phyloP scores from a whole-genome alignment of 768 basidiomycete species.

The Suillus subaureus region DNA sequence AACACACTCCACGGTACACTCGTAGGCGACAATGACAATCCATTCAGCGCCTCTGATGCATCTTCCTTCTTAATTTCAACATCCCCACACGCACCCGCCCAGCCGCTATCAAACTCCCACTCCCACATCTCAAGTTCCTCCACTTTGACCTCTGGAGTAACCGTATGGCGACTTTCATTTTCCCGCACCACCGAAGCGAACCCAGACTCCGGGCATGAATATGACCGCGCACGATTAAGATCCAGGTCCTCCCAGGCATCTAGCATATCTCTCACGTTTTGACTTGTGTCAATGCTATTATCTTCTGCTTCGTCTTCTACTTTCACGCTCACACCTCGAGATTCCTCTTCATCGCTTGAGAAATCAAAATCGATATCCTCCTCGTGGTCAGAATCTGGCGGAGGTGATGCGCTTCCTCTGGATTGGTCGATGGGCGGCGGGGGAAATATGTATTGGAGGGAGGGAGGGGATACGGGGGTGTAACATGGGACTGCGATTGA shows the following conservation, averaged over 20 bases:
- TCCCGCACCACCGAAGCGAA: conserved; percentile 18
- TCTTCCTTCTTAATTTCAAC: conserved; percentile 50
- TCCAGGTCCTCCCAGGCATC: conserved; percentile 75
- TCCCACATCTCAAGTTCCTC: conserved; percentile 43
- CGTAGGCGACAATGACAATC: not conserved
- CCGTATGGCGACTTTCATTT: conserved; percentile 25
- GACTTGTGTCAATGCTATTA: conserved; percentile 47
- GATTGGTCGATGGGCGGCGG: conserved; percentile 26
- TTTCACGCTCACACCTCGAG: conserved; percentile 12
- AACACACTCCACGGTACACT: conserved; percentile 10
- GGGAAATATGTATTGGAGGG: conserved; percentile 21
- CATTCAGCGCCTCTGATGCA: conserved; percentile 8
- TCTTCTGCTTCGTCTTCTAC: conserved; percentile 28
- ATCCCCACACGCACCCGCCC: conserved; percentile 28
- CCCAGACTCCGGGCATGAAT: not conserved
- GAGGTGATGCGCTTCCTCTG: conserved; percentile 60
- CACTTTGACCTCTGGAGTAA: conserved; percentile 42
- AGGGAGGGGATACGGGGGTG: conserved; percentile 44
- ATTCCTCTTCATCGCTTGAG: conserved; percentile 6
- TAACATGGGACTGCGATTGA: conserved; percentile 60
- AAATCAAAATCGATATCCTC: conserved; percentile 44
- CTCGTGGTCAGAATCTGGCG: conserved; percentile 60
- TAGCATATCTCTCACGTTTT: conserved; percentile 63
- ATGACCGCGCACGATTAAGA: conserved; percentile 12
- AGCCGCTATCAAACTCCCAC: conserved; percentile 36